Base-by-base conservation (phyloP, 495 filamentous ascomycete genomes). In the Hypoxylon subgilvum region DNA sequence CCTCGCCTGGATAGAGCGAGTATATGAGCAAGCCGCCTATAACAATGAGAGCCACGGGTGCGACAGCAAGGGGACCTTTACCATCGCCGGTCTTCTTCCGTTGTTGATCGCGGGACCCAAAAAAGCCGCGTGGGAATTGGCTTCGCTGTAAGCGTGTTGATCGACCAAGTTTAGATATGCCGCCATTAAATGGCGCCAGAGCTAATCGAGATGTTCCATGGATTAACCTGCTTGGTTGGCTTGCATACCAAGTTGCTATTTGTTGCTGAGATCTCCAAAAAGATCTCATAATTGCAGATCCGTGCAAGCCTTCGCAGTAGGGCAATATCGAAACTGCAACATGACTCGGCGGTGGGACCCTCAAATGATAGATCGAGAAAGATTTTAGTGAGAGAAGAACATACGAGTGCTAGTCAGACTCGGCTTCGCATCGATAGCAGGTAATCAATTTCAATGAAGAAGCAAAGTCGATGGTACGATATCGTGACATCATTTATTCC, bases 1-100 rank as follows among this genome's bases (percentile, higher is more conserved):
- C 66, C 69, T 76, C 71, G 67, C 66, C 66, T 65, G 74, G 75
- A 66, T 72, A 75, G 39, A 79, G 69, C 52, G 69, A 71, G 57
- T 71, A 70, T 36, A 72, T 64, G 68, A 79, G 69, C 64, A 74
- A 66, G 28, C 61, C 68, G 69, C 72, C 65, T 45, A 73, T 49
- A 55, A 71, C 42, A 52, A 63, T 22, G 19, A 71, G 59, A 54
- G 69, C 67, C 45, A 65, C 61, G 25, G 64, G 54, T 22, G 36
- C 32, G 40, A 65, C 35, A 27, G 54, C 45, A 49, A 50, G 49
- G 54, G 64, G 39, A 41, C 67, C 7, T 68, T 55, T 67, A 68
- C 67, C 65, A 27, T 17, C 47, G 40, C 45, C 54, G 50, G 45
- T 16, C 25, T 54, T 32, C 36, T 30, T 52, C 19, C 39, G 44